Percentiles rank a stretch among this genome's conserved stretches.
phyloP scores from a whole-genome alignment of 225 moss, liverwort and hornwort genomes.

The Polytrichum commune region DNA sequence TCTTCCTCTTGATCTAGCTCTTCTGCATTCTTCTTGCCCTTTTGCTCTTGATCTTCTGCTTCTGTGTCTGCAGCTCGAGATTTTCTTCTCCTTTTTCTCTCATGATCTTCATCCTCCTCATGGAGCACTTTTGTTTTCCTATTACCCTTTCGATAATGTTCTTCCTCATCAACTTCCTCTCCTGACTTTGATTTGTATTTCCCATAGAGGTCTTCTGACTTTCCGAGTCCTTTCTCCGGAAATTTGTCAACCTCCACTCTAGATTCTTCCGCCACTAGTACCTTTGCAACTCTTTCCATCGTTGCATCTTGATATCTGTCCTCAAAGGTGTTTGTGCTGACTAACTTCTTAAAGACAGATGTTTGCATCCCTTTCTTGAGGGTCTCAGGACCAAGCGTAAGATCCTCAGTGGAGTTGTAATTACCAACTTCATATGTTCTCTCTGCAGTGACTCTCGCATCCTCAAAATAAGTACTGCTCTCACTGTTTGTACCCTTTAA shows the following conservation, averaged over 20 bases:
- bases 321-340: constrained; percentile 1
- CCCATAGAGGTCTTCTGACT: constrained; percentile 11
- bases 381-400: constrained; percentile 6
- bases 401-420: constrained; percentile 12
- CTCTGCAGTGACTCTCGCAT: constrained; percentile 4
- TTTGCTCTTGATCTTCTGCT: constrained; percentile 13
- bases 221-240: constrained; percentile 3
- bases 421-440: background rate
- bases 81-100: constrained; percentile 19
- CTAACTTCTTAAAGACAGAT: constrained; percentile 10
- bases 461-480: background rate
- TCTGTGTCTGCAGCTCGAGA: constrained; percentile 15
- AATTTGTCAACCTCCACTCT: background rate
- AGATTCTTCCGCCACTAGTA: background rate
- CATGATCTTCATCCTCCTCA: constrained; percentile 19
- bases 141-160: constrained; percentile 11
- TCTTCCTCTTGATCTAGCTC: constrained; percentile 20
- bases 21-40: constrained; percentile 22
- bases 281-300: background rate
- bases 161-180: constrained; percentile 22
- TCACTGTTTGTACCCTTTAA: constrained; percentile 5
- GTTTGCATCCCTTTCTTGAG: constrained; percentile 6
- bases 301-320: constrained; percentile 3
- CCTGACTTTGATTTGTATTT: constrained; percentile 22
- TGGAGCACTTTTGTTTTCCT: constrained; percentile 19